These are phyloP conservation scores for Phlebopus sp. DNA, from an alignment of 1,284 basidiomycete species.

Conservation along the genomic window DNA sequence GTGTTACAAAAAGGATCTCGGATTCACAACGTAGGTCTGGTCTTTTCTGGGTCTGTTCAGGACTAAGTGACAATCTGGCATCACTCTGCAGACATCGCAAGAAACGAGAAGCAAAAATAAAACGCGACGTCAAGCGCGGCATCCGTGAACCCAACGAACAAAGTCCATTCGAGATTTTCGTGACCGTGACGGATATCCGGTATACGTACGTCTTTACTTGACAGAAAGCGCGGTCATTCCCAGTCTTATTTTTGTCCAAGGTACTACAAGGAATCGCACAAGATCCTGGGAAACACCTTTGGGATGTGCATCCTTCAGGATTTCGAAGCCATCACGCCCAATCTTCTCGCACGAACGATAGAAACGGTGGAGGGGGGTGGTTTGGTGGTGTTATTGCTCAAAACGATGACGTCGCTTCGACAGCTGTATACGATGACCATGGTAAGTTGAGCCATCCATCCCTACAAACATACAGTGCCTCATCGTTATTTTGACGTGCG, in stretches of 20 bases:
- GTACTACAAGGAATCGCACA: conserved; percentile 93
- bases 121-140: conserved; percentile 91
- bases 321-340: conserved; percentile 98
- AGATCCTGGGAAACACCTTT: conserved; percentile 96
- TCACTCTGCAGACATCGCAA: conserved; percentile 76
- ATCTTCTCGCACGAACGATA: conserved; percentile 93
- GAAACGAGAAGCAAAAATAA: conserved; percentile 94
- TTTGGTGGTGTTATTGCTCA: conserved; percentile 86
- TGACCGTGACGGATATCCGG: conserved; percentile 97
- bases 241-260: conserved; percentile 28
- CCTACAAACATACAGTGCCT: neutral
- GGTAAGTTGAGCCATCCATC: conserved; percentile 48
- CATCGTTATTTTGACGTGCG: neutral
- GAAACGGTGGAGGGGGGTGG: conserved; percentile 99
- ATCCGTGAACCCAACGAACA: conserved; percentile 94
- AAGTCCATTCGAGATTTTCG: conserved; percentile 97
- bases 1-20: conserved; percentile 97
- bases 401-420: conserved; percentile 92
- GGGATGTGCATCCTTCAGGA: conserved; percentile 98
- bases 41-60: conserved; percentile 5
- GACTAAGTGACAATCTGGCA: no score
- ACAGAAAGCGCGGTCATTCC: neutral
- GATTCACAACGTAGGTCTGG: conserved; percentile 78
- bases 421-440: conserved; percentile 97
- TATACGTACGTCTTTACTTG: conserved; percentile 66